Evolutionary conservation across 352 stramenopile genomes (phyloP), one percentile per base, ranked within the genome.

Genomic region (Phytophthora ramorum): DNA sequence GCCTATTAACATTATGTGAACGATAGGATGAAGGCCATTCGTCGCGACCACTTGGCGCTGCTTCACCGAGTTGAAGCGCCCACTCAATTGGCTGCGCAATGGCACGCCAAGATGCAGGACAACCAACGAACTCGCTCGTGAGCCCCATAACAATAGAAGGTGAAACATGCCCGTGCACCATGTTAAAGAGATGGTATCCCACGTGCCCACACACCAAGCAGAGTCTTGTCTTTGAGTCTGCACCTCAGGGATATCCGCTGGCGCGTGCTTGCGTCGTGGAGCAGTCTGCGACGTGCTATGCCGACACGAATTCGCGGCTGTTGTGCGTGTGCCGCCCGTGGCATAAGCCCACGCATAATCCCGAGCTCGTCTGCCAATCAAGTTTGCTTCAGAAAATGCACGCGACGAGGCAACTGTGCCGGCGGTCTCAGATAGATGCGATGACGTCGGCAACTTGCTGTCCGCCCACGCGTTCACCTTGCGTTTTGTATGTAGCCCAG

Each of bases 291-390:
- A 73, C 65, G 65, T 73, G 65, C 9, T 73, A 63, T 69, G 45
- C 65, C 59, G 49, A 46, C 52, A 69, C 28, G 6, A 32, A 32
- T 13, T 38, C 32, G 32, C 32, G 13, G 32, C 32, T 38, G 32
- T 38, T 38, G 2, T 32, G 13, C 19, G 46, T 30, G 45, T 73
- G 66, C 66, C 59, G 66, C 46, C 66, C 40, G 8, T 22, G 43
- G 59, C 66, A 73, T 73, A 69, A 73, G 4, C 59, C 26, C 4
- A 32, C 65, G 66, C 66, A 73, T 73, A 65, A 73, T 3, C 63
- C 10, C 19, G 14, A 62, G 13, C 63, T 16, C 19, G 17, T 43
- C 53, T 44, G 55, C 60, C 49, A 67, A 58, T n/a, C 16, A 8
- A 28, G 28, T 50, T 70, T 74, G 58, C 54, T 37, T 69, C 52